Percentiles rank a stretch among this genome's conserved stretches.
Conservation (phyloP, 805 yeast species). For the Sugiyamaella mastotermitis region DNA sequence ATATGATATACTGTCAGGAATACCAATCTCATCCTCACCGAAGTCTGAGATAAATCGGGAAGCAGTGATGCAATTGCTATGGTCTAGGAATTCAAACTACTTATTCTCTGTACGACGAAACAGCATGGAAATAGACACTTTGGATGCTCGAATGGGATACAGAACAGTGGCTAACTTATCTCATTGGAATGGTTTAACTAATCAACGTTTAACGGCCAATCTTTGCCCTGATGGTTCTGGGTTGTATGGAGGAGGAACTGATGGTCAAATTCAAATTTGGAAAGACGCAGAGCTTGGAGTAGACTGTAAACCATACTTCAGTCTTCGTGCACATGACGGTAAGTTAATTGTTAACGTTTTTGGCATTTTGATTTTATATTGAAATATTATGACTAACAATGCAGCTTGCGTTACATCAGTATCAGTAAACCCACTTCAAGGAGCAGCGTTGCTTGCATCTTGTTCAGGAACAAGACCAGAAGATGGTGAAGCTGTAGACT, state of each 20-base stretch:
- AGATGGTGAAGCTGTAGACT: constrained; percentile 7
- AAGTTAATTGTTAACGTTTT: too few relatives aligned
- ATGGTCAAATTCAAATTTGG: constrained; percentile 11
- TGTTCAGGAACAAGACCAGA: constrained; percentile 14
- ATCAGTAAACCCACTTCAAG: constrained; percentile 14
- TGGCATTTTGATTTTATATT: too few relatives aligned
- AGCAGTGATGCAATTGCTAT: constrained; percentile 20
- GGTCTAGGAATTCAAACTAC: constrained; percentile 18
- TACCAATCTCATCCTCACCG: too few relatives aligned
- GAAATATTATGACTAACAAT: constrained; percentile 2
- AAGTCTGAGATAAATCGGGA: not conserved
- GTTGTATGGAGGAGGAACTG: constrained; percentile 13
- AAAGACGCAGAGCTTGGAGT: too few relatives aligned
- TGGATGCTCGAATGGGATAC: constrained; percentile 21
- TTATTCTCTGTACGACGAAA: constrained; percentile 15
- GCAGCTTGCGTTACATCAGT: constrained; percentile 13
- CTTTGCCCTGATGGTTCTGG: constrained; percentile 8
- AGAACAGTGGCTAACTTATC: constrained; percentile 12
- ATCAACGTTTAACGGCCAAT: constrained; percentile 18
- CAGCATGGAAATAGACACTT: constrained; percentile 13
- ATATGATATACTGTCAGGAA: too few relatives aligned
- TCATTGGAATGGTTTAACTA: constrained; percentile 17
- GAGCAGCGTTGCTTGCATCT: constrained; percentile 12
- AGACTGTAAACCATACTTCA: too few relatives aligned
- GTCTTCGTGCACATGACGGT: too few relatives aligned